Evolutionary conservation across 345 rosid species (phyloP), one percentile per base, ranked within the genome.

Genomic region (Moricandia arvensis): DNA sequence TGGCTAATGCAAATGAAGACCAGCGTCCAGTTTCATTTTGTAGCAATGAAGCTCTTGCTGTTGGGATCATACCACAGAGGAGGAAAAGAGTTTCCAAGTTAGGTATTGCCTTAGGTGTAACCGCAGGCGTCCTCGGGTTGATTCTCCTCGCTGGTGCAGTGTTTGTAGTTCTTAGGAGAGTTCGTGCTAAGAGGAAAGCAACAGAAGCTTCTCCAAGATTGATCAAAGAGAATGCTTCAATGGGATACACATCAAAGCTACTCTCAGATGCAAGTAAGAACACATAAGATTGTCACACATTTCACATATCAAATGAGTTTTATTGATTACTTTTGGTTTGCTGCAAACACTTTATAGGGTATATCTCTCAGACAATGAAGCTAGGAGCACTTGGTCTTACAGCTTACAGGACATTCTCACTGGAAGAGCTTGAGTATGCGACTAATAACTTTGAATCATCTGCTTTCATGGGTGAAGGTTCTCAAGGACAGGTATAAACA

Each of bases 391-490:
- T 92, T 1, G 96, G 98, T 66, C 87, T 95, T 80, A 91, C 98
- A 17, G 83, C 98, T 67, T 95, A 90, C 68, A 84, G 94, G 16
- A 85, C 88, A 18, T 95, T 92, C 84, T 89, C 98, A 35, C 18
- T 95, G 67, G 96, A 90, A 80, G 99, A 95, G 83, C 79, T 92
- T 4, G 97, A 87, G 80, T 84, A 82, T 80, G 98, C 98, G 6
- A 92, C 99, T 45, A 84, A 82, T 69, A 89, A 89, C 83, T 95
- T 90, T n/a, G 86, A 89, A 67, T 81, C 94, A 37, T 84, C 93
- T 69, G 86, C 93, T 82, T 95, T 92, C 76, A 95, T 95, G 85
- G 98, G 97, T 57, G 93, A 92, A 88, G 93, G 93, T 21, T 95
- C 96, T 83, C 87, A 84, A 64, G 99, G 99, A 26, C 96, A 89